Evolutionary conservation across 176 grass and related monocot genomes (phyloP).

Genomic region (Avena insularis): DNA sequence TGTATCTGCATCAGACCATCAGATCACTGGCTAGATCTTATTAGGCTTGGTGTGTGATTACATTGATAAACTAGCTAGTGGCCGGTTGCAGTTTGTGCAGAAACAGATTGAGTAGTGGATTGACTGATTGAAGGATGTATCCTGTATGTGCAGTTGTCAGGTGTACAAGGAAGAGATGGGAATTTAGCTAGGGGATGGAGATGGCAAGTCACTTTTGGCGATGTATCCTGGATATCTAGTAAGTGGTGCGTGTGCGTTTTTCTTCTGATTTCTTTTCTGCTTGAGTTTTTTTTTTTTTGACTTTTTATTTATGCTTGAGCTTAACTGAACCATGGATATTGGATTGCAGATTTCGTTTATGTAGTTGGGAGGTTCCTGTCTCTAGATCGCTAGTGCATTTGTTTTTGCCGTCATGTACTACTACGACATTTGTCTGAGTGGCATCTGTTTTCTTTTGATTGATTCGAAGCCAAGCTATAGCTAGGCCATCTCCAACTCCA

Average conservation of each 20-base stretch:
- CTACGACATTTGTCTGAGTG: neutral
- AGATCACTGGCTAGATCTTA: neutral
- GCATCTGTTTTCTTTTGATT: slow-evolving; percentile 1
- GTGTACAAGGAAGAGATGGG: neutral
- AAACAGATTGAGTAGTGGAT: neutral
- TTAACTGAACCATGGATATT: slow-evolving; percentile 6
- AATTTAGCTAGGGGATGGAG: slow-evolving; percentile 3
- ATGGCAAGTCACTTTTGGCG: neutral
- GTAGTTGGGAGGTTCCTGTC: slow-evolving; percentile 39
- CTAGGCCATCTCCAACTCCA: neutral
- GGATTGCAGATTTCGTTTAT: slow-evolving; percentile 20
- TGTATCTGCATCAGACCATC: neutral
- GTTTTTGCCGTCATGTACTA: neutral
- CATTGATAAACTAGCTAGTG: neutral
- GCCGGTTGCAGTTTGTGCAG: neutral
- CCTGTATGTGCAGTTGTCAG: neutral
- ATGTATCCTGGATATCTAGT: slow-evolving; percentile 26
- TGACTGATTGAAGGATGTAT: neutral
- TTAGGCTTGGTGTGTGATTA: neutral
- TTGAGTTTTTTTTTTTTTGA: neutral
- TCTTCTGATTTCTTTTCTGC: neutral
- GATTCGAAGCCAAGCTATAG: slow-evolving; percentile 45
- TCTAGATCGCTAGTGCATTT: neutral
- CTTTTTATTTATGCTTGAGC: neutral
- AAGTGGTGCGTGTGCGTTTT: slow-evolving; percentile 43